Percentiles rank a stretch among this genome's conserved stretches.
Conservation (phyloP, 768 basidiomycete species). For the Mycena chlorophos region DNA sequence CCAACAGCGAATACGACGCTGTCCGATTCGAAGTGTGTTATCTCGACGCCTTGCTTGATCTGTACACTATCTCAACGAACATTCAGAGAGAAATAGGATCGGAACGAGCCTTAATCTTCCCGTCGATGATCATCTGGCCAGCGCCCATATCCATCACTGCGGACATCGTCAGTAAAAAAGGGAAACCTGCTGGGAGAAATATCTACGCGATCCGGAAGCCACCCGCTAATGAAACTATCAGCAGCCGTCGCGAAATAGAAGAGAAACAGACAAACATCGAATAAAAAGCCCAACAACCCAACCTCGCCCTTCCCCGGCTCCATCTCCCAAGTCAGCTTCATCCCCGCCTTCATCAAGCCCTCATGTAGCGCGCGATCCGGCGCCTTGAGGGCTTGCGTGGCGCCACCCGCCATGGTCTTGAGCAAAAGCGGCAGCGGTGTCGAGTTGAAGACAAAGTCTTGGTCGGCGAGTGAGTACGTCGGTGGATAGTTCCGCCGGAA, state of each 20-base stretch:
- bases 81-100: conserved; percentile 38
- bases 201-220: conserved; percentile 12
- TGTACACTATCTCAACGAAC: conserved; percentile 35
- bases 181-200: not conserved
- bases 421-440: conserved; percentile 24
- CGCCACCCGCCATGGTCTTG: conserved; percentile 10
- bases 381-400: conserved; percentile 7
- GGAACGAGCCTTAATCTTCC: conserved; percentile 43
- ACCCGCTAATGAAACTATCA: conserved; percentile 1
- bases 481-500: not conserved
- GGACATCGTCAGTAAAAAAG: not conserved
- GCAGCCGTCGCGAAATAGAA: not conserved
- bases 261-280: conserved; percentile 4
- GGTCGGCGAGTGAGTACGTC: not conserved
- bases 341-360: conserved; percentile 28
- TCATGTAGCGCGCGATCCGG: conserved; percentile 15
- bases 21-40: conserved; percentile 47
- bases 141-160: conserved; percentile 28
- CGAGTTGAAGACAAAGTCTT: conserved; percentile 17
- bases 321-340: conserved; percentile 26
- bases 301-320: conserved; percentile 24
- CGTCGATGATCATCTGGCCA: conserved; percentile 37
- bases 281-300: conserved; percentile 17
- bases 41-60: conserved; percentile 47
- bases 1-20: conserved; percentile 5